Base-by-base conservation (phyloP, 2,329 filamentous ascomycete species). In the Venturiaceae sp. region DNA sequence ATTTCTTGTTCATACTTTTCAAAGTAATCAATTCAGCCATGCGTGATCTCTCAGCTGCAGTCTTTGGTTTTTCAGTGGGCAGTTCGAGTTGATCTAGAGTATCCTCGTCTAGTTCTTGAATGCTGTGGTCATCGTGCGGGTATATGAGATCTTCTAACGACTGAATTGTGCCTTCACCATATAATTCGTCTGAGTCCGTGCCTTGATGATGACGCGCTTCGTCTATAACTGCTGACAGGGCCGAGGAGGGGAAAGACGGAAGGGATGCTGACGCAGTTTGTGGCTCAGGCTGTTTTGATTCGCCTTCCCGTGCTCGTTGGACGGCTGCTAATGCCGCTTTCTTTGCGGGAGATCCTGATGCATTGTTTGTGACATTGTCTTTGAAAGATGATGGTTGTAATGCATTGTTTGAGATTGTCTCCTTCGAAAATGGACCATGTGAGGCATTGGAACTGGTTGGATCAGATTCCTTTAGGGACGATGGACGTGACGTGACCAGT, bases 91-190 rank as follows among this genome's bases (percentile, higher is more conserved):
- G 66, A 57, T 67, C 64, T 6, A 72, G 60, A 1, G 68, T 71
- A 55, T 72, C 70, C 44, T 72, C 70, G 16, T 72, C 69, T 5
- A 59, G 9, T 5, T 67, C 64, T 52, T 41, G 36, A 5, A 19
- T 34, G 19, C 39, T 61, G 11, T 36, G 57, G 63, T 41, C 58
- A n/a, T 67, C 65, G 11, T 61, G 36, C 30, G 67, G 68, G 19
- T 68, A 62, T 13, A 76, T 69, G 13, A 79, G 70, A 36, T 75
- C 72, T 63, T 78, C 74, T 7, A 79, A 66, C 3, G 75, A 77
- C 50, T 75, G 71, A 46, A 78, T 72, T 3, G 76, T 79, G 19
- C 73, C 74, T 32, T 79, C 76, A 36, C 75, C 76, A 39, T 72
- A 70, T 33, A 67, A 64, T 19, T 71, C 67, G 14, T 64, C 61